Conservation (phyloP, 1,284 basidiomycete genomes). For the Ganoderma resinaceum region DNA sequence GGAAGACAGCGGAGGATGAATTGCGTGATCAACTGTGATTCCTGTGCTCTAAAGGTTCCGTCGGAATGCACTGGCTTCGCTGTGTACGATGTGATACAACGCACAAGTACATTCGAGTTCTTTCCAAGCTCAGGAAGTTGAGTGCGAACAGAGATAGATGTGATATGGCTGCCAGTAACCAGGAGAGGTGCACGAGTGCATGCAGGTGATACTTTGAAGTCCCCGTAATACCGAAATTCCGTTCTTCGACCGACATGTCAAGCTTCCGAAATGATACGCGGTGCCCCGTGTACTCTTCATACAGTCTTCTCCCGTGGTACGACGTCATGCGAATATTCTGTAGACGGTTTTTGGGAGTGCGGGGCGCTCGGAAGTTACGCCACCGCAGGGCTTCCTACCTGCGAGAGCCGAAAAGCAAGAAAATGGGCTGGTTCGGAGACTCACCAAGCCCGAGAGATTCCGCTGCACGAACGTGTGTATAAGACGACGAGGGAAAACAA, state of each 20-base stretch:
- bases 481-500: background rate
- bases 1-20: slow-evolving; percentile 4
- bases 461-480: background rate
- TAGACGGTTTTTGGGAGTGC: background rate
- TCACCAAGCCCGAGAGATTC: background rate
- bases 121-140: background rate
- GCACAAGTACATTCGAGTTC: background rate
- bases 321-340: slow-evolving; percentile 2
- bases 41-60: background rate
- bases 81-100: background rate
- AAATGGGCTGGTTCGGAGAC: background rate
- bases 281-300: background rate
- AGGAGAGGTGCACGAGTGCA: background rate
- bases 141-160: background rate
- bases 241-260: background rate
- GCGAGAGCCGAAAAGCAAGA: background rate
- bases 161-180: background rate
- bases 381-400: background rate
- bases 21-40: background rate
- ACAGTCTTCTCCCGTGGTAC: background rate
- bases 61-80: background rate
- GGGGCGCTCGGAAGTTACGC: background rate
- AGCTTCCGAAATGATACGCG: background rate
- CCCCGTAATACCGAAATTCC: background rate
- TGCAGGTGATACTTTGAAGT: background rate